These are phyloP conservation scores for Pilasporangium apinafurcum DNA, from an alignment of 352 stramenopile genomes.

Conservation along the genomic window DNA sequence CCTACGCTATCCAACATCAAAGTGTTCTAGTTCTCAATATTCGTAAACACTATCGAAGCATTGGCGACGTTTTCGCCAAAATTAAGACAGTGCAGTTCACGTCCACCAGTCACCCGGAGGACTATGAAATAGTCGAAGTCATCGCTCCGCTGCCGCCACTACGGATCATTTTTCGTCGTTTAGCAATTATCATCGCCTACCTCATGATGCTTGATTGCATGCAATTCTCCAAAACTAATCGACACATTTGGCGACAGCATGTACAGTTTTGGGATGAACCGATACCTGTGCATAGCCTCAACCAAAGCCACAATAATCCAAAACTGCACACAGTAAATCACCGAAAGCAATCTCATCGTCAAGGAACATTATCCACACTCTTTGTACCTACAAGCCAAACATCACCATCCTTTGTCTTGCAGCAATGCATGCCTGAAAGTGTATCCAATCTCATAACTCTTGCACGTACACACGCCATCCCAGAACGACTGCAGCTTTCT, in stretches of 20 bases:
- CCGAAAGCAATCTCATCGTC: too few relatives aligned
- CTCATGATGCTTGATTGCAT: conserved; percentile 41
- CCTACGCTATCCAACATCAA: conserved; percentile 47
- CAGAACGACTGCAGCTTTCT: conserved; percentile 26
- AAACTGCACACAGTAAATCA: too few relatives aligned
- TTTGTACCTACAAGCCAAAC: background rate
- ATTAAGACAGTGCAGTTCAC: conserved; percentile 51
- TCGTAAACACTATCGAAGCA: conserved; percentile 40
- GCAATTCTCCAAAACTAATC: conserved; percentile 34
- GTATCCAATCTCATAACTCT: conserved; percentile 28
- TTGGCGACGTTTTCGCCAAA: conserved; percentile 58
- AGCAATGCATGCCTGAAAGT: conserved; percentile 27
- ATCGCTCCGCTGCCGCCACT: conserved; percentile 48
- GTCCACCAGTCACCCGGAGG: conserved; percentile 17
- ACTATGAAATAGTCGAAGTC: conserved; percentile 59
- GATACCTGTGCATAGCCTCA: background rate
- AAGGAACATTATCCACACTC: background rate
- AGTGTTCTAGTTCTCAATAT: conserved; percentile 41
- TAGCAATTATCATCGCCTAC: conserved; percentile 51
- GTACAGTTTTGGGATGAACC: conserved; percentile 38
- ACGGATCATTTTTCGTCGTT: conserved; percentile 43
- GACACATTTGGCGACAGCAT: conserved; percentile 36
- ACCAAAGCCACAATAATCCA: too few relatives aligned
- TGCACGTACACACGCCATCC: conserved; percentile 20
- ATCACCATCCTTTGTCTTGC: conserved; percentile 27